Evolutionary conservation across 192 early-diverging fungal species (phyloP).

Genomic region (Backusella psychrophila): DNA sequence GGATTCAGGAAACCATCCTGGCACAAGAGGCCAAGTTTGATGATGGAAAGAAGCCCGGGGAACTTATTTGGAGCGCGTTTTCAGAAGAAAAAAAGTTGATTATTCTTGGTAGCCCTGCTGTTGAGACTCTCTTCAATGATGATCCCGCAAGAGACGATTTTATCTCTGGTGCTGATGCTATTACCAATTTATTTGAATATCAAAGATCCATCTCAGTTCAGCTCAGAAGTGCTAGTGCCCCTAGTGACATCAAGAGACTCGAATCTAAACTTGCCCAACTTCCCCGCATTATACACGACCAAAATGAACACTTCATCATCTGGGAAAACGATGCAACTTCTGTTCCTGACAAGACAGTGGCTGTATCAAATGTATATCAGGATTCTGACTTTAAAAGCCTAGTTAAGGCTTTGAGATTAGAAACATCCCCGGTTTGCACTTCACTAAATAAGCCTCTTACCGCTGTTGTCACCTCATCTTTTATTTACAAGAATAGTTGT

Average conservation of each 20-base stretch:
- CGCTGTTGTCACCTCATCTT: constrained; percentile 51
- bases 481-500: constrained; percentile 41
- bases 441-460: constrained; percentile 10
- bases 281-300: not conserved
- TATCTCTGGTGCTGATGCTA: not conserved
- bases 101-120: not conserved
- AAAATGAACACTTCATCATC: constrained; percentile 12
- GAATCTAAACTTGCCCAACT: not conserved
- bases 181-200: not conserved
- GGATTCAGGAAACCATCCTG: not conserved
- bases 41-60: not conserved
- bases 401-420: not conserved
- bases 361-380: constrained; percentile 44
- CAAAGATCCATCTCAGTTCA: not conserved
- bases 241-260: not conserved
- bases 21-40: not conserved
- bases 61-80: not conserved
- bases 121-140: not conserved
- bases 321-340: constrained; percentile 46
- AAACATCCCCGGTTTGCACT: not conserved
- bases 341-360: constrained; percentile 21
- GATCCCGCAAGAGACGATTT: not conserved
- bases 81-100: not conserved
- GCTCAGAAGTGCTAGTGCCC: not conserved
- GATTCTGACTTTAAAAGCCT: constrained; percentile 43